Percentiles rank a stretch among this genome's conserved stretches.
Conservation (phyloP, 805 yeast genomes). For the Myxozyma lipomycoides region DNA sequence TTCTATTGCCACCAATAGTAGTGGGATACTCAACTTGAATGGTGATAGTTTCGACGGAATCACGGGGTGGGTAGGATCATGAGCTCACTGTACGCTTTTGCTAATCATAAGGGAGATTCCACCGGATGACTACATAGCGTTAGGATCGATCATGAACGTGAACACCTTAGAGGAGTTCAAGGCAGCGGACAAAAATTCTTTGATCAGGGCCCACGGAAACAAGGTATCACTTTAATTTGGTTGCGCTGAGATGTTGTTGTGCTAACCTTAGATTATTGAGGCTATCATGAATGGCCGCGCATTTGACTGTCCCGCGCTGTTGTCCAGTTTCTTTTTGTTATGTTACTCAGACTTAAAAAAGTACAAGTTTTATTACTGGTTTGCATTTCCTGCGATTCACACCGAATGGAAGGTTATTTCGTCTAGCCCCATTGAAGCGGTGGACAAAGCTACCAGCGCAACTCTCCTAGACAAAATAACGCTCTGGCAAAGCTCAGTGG, state of each 20-base stretch:
- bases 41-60: conserved; percentile 18
- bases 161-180: conserved; percentile 89
- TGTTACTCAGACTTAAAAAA: conserved; percentile 86
- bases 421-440: neutral
- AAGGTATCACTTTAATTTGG: conserved; percentile 22
- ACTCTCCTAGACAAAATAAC: conserved; percentile 11
- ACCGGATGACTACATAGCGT: conserved; percentile 16
- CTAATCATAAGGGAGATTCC: neutral
- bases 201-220: conserved; percentile 46
- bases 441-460: neutral
- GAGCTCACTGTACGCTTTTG: neutral
- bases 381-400: conserved; percentile 66
- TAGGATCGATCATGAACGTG: conserved; percentile 53
- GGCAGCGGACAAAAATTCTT: conserved; percentile 54
- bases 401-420: conserved; percentile 45
- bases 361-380: conserved; percentile 86
- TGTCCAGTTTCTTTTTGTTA: conserved; percentile 49
- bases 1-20: conserved; percentile 27
- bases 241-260: neutral
- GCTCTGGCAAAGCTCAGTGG: conserved; percentile 14
- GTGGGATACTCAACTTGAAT: conserved; percentile 32
- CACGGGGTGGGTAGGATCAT: neutral
- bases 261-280: neutral
- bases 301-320: conserved; percentile 41
- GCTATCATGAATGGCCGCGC: conserved; percentile 34